Base-by-base conservation (phyloP, 163 green algal genomes). In the Chloroidium sp. region DNA sequence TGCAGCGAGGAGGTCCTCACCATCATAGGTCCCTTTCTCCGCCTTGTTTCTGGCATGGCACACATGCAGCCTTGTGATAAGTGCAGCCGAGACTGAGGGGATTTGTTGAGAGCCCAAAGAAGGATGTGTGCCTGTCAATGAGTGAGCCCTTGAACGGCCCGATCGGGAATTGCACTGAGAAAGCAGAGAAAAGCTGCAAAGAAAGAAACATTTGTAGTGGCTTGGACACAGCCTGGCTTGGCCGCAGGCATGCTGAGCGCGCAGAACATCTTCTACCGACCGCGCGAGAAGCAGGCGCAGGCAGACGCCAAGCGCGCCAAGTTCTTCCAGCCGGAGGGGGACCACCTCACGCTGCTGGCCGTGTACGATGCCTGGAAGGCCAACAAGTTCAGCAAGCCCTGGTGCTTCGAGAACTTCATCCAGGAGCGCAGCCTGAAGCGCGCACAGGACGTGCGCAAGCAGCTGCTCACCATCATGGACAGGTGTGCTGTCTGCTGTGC, bases 381-480 rank as follows among this genome's bases (percentile, higher is more conserved):
- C 67, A 91, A 89, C 87, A 98, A 98, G 86, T 99, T 98, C 90
- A 92, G 85, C 79, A 95, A 93, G 82, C 94, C 94, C 36, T 99
- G 96, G 96, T 97, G 92, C 85, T 96, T 96, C 83, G 96, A 99
- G 81, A 98, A 98, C 87, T 99, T 97, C 84, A 88, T 99, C 58
- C 95, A 98, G 88, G 90, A 91, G 62, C 91, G 95, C 10, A 94
- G 90, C 8, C 85, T 98, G 85, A 90, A 92, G 84, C 89, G 95
- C 69, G 95, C 93, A 8, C 84, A 87, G 89, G 96, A 99, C 86
- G 96, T 99, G 81, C 89, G 96, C 74, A 99, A 99, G 90, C 96
- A 99, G 93, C 92, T 99, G 76, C 87, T 99, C 59, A 89, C 92
- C 68, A 99, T 99, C 91, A 99, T 99, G 96, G 96, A 99, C 87